Percentiles rank a stretch among this genome's conserved stretches.
Evolutionary conservation across 2,329 filamentous ascomycete species (phyloP).

Genomic region (Rosellinia necatrix): DNA sequence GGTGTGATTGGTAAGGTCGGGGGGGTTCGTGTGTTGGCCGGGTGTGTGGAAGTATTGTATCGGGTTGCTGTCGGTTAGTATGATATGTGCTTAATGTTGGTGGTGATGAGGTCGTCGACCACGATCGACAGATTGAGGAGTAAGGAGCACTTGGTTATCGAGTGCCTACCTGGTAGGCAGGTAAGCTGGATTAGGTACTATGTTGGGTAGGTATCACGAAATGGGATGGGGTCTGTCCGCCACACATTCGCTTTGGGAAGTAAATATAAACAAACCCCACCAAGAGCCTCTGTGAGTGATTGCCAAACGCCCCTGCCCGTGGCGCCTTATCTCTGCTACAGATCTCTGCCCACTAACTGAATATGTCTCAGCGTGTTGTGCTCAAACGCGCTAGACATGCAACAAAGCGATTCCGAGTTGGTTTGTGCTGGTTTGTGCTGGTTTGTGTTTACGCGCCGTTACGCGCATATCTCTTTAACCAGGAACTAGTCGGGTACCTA

Average conservation of each 20-base stretch:
- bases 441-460: no score
- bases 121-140: constrained; percentile 5
- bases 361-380: constrained; percentile 8
- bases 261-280: constrained; percentile 37
- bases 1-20: no score
- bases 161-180: no score
- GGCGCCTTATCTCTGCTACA: no score
- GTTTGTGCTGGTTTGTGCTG: no score
- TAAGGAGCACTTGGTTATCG: background rate
- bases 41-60: background rate
- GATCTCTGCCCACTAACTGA: background rate
- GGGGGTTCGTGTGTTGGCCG: background rate
- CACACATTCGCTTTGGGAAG: constrained; percentile 20
- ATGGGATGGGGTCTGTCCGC: background rate
- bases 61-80: constrained; percentile 2
- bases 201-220: background rate
- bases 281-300: constrained; percentile 12
- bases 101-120: background rate
- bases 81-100: no score
- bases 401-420: background rate
- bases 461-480: background rate
- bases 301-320: constrained; percentile 14
- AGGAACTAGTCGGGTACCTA: no score
- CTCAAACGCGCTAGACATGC: constrained; percentile 13
- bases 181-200: no score